Evolutionary conservation across 2,329 filamentous ascomycete species (phyloP), one percentile per base, ranked within the genome.

Genomic region (Colletotrichum simmondsii): DNA sequence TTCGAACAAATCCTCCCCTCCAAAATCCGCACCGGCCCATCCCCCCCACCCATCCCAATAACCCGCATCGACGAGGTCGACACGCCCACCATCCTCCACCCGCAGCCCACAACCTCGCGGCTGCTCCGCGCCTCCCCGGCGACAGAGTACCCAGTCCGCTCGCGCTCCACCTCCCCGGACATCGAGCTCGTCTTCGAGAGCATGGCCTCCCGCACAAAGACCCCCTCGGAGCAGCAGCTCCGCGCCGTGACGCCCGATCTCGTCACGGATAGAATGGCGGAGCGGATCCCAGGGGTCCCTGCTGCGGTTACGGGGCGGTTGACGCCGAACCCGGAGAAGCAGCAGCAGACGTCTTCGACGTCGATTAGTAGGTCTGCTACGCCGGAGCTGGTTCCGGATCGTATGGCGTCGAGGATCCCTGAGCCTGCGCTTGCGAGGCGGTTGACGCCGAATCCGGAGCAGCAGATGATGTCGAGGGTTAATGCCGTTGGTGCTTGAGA

Each of bases 1-100:
- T 90, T 89, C 78, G 87, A 90, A 79, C 88, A 90, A 77, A 89
- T 89, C 71, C 82, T 89, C 37, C 87, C 88, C 35, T 89, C 88
- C 35, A 87, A 85, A 74, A 86, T 90, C 71, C 87, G 89, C 75
- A 90, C 87, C 12, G 87, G 85, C 37, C 84, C 86, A n/a, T 82
- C 82, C 19, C 77, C 42, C 1, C 42, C 42, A 1, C 42, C 81
- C 30, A 76, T 83, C 16, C 83, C 82, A 24, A 75, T 77, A 37
- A 83, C 83, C 52, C 82, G 85, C 62, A 78, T 89, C 56, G 83
- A 87, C 56, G 83, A 86, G 71, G 81, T 82, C 63, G 78, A 81
- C 54, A 81, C 80, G 0, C 83, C 86, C 1, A 87, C 85, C 10
- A 87, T 91, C 74, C 79, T 85, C 32, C 80, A 86, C 2, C 89